Evolutionary conservation across 1,139 yeast species (phyloP).

Genomic region (Arxiozyma bovina): DNA sequence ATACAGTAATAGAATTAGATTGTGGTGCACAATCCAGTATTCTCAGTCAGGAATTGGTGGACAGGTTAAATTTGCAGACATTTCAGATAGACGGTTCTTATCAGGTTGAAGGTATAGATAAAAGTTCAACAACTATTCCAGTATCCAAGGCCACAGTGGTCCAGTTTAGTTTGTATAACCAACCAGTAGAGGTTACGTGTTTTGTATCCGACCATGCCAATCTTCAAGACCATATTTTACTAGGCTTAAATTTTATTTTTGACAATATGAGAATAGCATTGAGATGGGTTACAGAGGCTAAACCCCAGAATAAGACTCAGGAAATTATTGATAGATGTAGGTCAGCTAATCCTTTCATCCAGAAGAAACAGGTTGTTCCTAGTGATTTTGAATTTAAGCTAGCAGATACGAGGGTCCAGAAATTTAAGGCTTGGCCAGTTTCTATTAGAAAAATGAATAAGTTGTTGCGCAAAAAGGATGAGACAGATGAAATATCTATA

Average conservation of each 20-base stretch:
- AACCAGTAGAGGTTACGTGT: neutral
- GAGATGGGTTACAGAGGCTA: neutral
- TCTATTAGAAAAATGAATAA: neutral
- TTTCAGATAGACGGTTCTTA: neutral
- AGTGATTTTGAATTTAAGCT: too few relatives aligned
- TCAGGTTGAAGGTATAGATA: neutral
- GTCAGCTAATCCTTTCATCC: neutral
- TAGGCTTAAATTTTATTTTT: too few relatives aligned
- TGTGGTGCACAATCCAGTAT: neutral
- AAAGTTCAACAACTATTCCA: neutral
- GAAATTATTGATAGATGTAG: neutral
- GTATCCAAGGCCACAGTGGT: neutral
- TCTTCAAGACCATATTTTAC: neutral
- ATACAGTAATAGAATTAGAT: neutral
- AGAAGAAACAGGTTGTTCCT: neutral
- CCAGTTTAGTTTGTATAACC: neutral
- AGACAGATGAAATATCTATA: too few relatives aligned
- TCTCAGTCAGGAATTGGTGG: neutral
- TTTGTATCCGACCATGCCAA: neutral
- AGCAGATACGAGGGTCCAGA: neutral
- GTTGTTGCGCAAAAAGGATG: neutral
- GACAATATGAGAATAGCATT: neutral
- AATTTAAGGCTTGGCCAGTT: neutral
- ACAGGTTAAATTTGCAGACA: neutral
- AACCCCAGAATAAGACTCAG: neutral